These are phyloP conservation scores for Beauveria pseudobassiana DNA, from an alignment of 2,329 filamentous ascomycete species.

Conservation along the genomic window DNA sequence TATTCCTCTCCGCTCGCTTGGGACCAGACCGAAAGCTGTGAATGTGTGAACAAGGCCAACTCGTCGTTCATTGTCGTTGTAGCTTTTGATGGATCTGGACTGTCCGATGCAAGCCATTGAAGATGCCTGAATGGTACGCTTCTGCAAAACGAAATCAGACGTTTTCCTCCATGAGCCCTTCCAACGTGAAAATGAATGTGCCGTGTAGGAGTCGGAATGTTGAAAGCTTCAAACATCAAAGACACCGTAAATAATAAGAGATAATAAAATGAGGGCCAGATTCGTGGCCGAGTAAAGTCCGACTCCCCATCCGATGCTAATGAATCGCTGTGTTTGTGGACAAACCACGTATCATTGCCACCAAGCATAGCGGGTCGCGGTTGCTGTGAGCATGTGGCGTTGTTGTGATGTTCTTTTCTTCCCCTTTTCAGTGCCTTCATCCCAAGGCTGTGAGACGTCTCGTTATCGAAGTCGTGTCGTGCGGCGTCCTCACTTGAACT, in stretches of 20 bases:
- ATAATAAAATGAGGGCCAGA: constrained; percentile 17
- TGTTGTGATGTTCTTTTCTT: constrained; percentile 3
- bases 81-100: not conserved
- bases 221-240: constrained; percentile 6
- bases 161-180: not conserved
- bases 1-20: not conserved
- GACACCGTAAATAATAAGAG: constrained; percentile 14
- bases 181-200: not conserved
- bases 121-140: not conserved
- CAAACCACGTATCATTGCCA: constrained; percentile 11
- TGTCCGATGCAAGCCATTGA: not conserved
- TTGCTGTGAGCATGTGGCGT: not conserved
- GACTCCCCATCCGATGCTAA: constrained; percentile 33
- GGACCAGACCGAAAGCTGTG: not conserved
- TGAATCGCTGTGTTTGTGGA: constrained; percentile 20
- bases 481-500: not conserved
- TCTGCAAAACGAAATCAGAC: not conserved
- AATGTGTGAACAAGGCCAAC: not conserved
- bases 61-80: not conserved
- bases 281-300: constrained; percentile 25
- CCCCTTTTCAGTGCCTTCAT: not conserved
- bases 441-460: not conserved
- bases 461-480: constrained; percentile 6
- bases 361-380: not conserved
- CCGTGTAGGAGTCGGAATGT: constrained; percentile 9